phyloP scores from a whole-genome alignment of 495 filamentous ascomycete genomes.

The Penicillium riverlandense region DNA sequence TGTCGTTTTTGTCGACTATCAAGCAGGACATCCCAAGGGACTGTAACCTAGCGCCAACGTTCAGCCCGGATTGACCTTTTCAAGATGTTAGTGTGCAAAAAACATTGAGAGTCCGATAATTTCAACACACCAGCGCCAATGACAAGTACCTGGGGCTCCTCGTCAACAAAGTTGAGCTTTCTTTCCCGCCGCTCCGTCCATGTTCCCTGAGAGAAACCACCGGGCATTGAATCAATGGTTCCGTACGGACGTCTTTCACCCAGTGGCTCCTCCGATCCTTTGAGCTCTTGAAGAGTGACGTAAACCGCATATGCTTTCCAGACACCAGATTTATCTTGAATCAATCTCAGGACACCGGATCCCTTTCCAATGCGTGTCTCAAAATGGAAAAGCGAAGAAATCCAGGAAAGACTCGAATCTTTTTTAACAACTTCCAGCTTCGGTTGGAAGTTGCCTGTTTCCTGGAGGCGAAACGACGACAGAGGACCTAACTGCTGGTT shows the following conservation, averaged over 20 bases:
- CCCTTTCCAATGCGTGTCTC: constrained; percentile 41
- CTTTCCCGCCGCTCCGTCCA: constrained; percentile 51
- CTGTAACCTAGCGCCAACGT: constrained; percentile 20
- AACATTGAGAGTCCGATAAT: background rate
- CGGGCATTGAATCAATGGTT: constrained; percentile 40
- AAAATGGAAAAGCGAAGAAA: constrained; percentile 33
- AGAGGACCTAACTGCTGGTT: constrained; percentile 19
- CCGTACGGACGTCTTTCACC: constrained; percentile 34
- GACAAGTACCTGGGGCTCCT: constrained; percentile 51
- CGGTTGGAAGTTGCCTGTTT: constrained; percentile 18
- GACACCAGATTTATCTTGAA: constrained; percentile 25
- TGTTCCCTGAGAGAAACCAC: constrained; percentile 47
- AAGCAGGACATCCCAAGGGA: constrained; percentile 50
- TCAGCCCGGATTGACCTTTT: background rate
- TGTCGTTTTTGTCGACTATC: constrained; percentile 50
- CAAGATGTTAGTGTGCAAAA: background rate
- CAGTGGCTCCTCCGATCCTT: constrained; percentile 34
- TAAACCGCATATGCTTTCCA: constrained; percentile 55
- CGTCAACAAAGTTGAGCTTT: constrained; percentile 39
- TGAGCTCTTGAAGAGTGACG: constrained; percentile 39
- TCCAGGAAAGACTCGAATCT: constrained; percentile 26
- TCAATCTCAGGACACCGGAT: constrained; percentile 39
- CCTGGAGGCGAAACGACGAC: constrained; percentile 23
- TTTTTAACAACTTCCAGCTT: constrained; percentile 15
- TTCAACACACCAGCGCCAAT: constrained; percentile 40